These are phyloP conservation scores for Colletotrichum cuscutae DNA, from an alignment of 2,329 filamentous ascomycete species.

Conservation along the genomic window DNA sequence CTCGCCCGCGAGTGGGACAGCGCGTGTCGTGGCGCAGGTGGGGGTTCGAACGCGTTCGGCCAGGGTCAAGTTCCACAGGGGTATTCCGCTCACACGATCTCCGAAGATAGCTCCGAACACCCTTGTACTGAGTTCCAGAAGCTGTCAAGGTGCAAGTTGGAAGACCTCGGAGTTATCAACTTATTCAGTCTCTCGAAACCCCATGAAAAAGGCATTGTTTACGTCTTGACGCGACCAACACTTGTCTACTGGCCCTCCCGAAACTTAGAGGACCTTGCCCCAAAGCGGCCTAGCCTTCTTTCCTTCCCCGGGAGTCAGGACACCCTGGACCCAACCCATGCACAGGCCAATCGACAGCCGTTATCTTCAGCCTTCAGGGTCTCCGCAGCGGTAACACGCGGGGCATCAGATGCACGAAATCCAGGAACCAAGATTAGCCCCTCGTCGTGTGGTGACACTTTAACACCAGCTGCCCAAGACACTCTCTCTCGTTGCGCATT, in stretches of 20 bases:
- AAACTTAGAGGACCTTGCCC: neutral
- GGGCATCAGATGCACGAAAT: constrained; percentile 19
- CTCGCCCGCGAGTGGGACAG: constrained; percentile 14
- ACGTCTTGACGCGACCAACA: neutral
- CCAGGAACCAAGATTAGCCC: neutral
- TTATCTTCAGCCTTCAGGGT: neutral
- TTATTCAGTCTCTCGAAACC: neutral
- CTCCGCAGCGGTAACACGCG: constrained; percentile 17
- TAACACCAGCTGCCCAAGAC: neutral
- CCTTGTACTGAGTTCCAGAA: neutral
- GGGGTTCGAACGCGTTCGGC: constrained; percentile 21
- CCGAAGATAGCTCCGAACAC: constrained; percentile 31
- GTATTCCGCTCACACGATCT: constrained; percentile 25
- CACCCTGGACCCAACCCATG: constrained; percentile 6
- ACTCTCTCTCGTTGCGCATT: neutral
- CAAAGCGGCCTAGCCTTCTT: neutral
- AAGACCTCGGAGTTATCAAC: neutral
- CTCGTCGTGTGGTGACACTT: neutral
- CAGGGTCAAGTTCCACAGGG: constrained; percentile 5
- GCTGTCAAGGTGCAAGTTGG: no score
- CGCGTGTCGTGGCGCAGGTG: constrained; percentile 31
- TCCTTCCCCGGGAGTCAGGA: neutral
- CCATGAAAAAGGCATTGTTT: neutral
- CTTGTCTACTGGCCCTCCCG: neutral
- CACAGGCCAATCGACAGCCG: neutral